Evolutionary conservation across 768 basidiomycete species (phyloP).

Genomic region (Collybia mongolica): DNA sequence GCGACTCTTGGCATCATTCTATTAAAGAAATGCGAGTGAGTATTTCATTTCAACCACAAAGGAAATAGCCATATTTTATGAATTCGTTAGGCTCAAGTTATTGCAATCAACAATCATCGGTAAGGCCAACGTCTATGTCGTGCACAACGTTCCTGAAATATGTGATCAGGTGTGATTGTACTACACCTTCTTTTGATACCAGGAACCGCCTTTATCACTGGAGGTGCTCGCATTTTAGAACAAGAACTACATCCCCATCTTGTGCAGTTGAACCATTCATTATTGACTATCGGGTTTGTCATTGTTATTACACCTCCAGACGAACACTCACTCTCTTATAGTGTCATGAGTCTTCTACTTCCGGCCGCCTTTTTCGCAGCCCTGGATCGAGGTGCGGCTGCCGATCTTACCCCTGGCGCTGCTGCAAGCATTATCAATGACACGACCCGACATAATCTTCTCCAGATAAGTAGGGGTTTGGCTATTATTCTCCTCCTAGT

Average conservation of each 20-base stretch:
- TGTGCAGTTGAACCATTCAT: constrained; percentile 65
- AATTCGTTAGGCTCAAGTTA: constrained; percentile 48
- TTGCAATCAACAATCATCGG: constrained; percentile 71
- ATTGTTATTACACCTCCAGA: neutral
- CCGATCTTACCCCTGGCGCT: constrained; percentile 11
- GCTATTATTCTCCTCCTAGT: constrained; percentile 61
- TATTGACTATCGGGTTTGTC: constrained; percentile 67
- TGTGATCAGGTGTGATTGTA: constrained; percentile 58
- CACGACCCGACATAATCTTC: constrained; percentile 40
- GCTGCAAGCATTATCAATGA: constrained; percentile 37
- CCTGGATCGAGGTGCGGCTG: constrained; percentile 33
- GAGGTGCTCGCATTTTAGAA: constrained; percentile 64
- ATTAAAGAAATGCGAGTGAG: constrained; percentile 69
- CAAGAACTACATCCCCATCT: constrained; percentile 68
- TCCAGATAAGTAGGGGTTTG: constrained; percentile 65
- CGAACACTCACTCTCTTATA: constrained; percentile 17
- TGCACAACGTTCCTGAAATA: neutral
- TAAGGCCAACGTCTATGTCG: constrained; percentile 16
- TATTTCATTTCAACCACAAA: constrained; percentile 10
- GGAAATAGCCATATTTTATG: neutral
- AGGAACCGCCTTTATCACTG: constrained; percentile 67
- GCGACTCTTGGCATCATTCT: constrained; percentile 70
- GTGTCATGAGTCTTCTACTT: constrained; percentile 61
- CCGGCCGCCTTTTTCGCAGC: constrained; percentile 72
- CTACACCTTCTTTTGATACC: constrained; percentile 72